Evolutionary conservation across 1,139 yeast genomes (phyloP).

Genomic region (Scheffersomyces segobiensis): DNA sequence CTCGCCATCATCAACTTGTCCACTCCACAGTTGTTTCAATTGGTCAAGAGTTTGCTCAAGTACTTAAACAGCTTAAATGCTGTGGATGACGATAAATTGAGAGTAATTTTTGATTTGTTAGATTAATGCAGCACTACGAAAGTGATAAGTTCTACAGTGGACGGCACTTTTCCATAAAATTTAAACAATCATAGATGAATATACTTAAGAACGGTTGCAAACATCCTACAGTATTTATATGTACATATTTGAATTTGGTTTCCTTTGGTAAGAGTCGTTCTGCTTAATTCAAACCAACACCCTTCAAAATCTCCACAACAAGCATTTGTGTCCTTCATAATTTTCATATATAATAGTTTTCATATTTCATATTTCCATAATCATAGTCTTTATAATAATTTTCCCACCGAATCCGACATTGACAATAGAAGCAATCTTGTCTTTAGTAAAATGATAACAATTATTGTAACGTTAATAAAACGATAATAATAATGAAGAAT

Average conservation of each 20-base stretch:
- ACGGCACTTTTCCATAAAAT: not conserved
- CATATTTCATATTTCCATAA: not conserved
- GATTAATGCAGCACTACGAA: conserved; percentile 12
- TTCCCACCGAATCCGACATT: not conserved
- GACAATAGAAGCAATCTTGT: not conserved
- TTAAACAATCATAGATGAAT: not conserved
- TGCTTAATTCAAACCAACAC: not conserved
- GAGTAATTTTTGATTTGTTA: conserved; percentile 28
- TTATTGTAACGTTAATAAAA: too few species aligned
- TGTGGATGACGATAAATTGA: conserved; percentile 34
- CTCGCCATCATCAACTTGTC: conserved; percentile 72
- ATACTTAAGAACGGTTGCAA: not conserved
- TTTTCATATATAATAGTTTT: too few species aligned
- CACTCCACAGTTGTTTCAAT: conserved; percentile 62
- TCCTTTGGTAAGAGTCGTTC: not conserved
- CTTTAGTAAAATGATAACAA: not conserved
- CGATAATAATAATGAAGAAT: too few species aligned
- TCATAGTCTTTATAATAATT: not conserved
- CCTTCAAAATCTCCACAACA: not conserved
- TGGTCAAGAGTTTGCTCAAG: conserved; percentile 61
- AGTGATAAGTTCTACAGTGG: not conserved
- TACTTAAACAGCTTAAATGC: conserved; percentile 61
- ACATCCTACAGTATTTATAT: not conserved
- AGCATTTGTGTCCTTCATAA: not conserved
- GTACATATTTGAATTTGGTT: not conserved